Conservation (phyloP, 228 moss, liverwort and hornwort species). For the Sphagnum magellanicum region DNA sequence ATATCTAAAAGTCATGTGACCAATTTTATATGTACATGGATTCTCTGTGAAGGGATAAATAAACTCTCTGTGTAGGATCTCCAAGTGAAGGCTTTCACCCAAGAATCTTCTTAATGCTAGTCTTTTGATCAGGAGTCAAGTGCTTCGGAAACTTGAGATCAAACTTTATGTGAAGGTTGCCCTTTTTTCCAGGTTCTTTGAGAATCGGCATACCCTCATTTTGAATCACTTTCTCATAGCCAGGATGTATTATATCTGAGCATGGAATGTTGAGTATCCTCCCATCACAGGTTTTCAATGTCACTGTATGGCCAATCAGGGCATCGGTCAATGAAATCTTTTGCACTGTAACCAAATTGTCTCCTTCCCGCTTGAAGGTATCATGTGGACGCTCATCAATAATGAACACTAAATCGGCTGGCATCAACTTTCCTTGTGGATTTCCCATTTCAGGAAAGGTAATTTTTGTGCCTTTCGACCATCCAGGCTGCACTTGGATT, state of each 20-base stretch:
- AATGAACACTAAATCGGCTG: conserved; percentile 80
- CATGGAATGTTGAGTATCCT: conserved; percentile 72
- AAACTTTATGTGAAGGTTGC: conserved; percentile 76
- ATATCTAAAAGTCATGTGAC: too few species aligned
- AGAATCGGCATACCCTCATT: conserved; percentile 89
- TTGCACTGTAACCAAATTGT: conserved; percentile 63
- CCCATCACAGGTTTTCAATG: conserved; percentile 60
- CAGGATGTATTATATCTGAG: conserved; percentile 45
- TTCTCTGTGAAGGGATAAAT: too few species aligned
- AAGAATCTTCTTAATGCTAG: conserved; percentile 32
- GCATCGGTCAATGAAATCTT: conserved; percentile 57
- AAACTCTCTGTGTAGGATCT: too few species aligned
- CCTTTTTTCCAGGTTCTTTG: conserved; percentile 63
- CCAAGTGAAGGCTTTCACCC: neutral
- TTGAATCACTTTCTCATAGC: conserved; percentile 54
- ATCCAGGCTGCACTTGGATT: conserved; percentile 81
- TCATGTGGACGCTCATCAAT: conserved; percentile 74
- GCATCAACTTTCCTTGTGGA: conserved; percentile 52
- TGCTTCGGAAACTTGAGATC: conserved; percentile 61
- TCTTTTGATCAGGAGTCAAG: conserved; percentile 56
- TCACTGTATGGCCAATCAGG: conserved; percentile 59
- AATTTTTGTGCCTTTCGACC: conserved; percentile 91
- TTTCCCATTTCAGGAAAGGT: conserved; percentile 87
- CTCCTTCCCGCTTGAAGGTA: conserved; percentile 63
- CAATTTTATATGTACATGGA: too few species aligned